Evolutionary conservation across 2,329 filamentous ascomycete species (phyloP).

Genomic region (Penicillium sp.): DNA sequence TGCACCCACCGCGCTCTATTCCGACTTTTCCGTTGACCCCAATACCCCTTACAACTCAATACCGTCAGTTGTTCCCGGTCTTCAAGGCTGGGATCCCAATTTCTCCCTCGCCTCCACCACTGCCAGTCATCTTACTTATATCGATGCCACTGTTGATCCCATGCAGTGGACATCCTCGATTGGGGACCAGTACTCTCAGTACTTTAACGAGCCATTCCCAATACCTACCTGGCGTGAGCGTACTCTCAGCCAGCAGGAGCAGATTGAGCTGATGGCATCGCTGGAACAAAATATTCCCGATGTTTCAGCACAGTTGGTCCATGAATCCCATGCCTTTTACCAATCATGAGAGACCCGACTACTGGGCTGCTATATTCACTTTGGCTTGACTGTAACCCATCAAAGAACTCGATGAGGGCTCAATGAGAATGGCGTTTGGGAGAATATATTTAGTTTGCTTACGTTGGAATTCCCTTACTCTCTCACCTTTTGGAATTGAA

Average conservation of each 20-base stretch:
- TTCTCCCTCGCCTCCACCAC: conserved; percentile 40
- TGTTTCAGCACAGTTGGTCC: conserved; percentile 41
- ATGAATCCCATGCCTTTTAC: conserved; percentile 45
- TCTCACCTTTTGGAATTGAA: conserved; percentile 3
- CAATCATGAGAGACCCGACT: conserved; percentile 26
- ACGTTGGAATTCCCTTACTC: conserved; percentile 1
- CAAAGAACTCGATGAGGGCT: conserved; percentile 7
- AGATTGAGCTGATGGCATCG: conserved; percentile 77
- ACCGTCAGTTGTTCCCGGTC: conserved; percentile 40
- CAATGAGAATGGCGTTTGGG: neutral
- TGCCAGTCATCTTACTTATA: conserved; percentile 35
- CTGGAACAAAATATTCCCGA: conserved; percentile 62
- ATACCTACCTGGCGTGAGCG: conserved; percentile 57
- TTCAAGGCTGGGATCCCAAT: conserved; percentile 44
- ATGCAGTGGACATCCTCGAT: conserved; percentile 46
- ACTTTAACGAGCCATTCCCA: conserved; percentile 47
- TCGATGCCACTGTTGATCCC: conserved; percentile 37
- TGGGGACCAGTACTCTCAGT: conserved; percentile 49
- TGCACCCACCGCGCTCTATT: conserved; percentile 20
- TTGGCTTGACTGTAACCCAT: neutral
- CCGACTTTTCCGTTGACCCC: conserved; percentile 35
- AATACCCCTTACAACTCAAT: conserved; percentile 41
- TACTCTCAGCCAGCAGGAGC: conserved; percentile 74
- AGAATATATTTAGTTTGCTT: neutral
- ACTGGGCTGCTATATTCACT: neutral